Evolutionary conservation across 1,139 yeast species (phyloP).

Genomic region (Barnettozyma hawaiiensis): DNA sequence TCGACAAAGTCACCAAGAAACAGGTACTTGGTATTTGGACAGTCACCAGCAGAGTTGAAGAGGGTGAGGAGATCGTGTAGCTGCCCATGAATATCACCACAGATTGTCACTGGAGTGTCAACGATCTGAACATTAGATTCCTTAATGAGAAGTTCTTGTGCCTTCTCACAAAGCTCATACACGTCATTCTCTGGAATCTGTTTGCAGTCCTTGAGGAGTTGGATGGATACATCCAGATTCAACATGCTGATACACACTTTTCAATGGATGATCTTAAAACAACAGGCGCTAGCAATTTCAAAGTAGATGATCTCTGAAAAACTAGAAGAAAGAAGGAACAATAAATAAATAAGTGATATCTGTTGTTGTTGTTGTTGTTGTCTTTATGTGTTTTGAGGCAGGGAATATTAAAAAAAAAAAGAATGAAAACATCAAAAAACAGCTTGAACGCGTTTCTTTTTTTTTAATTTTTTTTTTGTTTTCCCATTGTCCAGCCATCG

Average conservation of each 20-base stretch:
- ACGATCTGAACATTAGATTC: slow-evolving; percentile 95
- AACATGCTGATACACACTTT: slow-evolving; percentile 20
- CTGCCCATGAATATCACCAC: slow-evolving; percentile 98
- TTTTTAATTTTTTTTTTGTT: not conserved
- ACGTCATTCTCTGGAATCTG: slow-evolving; percentile 82
- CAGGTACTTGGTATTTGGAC: slow-evolving; percentile 47
- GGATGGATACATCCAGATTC: slow-evolving; percentile 38
- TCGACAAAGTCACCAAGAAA: slow-evolving; percentile 77
- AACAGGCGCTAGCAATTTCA: too few species aligned
- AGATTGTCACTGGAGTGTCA: slow-evolving; percentile 94
- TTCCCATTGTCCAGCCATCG: too few species aligned
- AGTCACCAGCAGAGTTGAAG: slow-evolving; percentile 85
- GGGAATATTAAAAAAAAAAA: too few species aligned
- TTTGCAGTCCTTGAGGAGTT: slow-evolving; percentile 65
- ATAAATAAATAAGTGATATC: too few species aligned
- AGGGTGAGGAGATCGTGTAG: slow-evolving; percentile 88
- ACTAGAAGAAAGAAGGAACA: too few species aligned
- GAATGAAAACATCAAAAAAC: too few species aligned
- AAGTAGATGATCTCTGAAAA: too few species aligned
- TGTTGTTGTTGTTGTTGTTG: too few species aligned
- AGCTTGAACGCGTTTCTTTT: not conserved
- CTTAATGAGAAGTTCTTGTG: slow-evolving; percentile 84
- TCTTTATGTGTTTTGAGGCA: too few species aligned
- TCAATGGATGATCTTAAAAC: too few species aligned
- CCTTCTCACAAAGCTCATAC: slow-evolving; percentile 74